Conservation (phyloP, 129 eudicot species). For the Saussurea involucrata region DNA sequence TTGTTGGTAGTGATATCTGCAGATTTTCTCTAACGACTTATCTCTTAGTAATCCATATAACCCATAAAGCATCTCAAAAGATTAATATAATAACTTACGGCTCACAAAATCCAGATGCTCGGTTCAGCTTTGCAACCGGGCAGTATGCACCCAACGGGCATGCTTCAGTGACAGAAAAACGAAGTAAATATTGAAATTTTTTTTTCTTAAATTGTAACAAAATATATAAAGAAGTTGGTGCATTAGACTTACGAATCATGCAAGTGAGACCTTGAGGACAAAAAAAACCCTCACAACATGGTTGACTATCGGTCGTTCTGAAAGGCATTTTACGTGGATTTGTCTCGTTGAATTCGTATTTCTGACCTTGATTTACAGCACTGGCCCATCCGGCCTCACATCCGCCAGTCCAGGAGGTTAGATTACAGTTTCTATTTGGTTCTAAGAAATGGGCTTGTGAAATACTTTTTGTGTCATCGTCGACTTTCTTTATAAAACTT, state of each 20-base stretch:
- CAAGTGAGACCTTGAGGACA: slow-evolving; percentile 92
- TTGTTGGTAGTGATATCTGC: slow-evolving; percentile 76
- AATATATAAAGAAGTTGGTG: background rate
- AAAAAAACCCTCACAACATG: slow-evolving; percentile 87
- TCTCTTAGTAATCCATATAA: slow-evolving; percentile 37
- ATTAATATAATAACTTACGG: slow-evolving; percentile 68
- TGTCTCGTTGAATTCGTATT: slow-evolving; percentile 49
- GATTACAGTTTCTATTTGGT: slow-evolving; percentile 80
- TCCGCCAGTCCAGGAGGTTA: slow-evolving; percentile 65
- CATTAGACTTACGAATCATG: slow-evolving; percentile 85
- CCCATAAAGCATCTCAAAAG: background rate
- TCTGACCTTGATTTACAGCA: slow-evolving; percentile 31
- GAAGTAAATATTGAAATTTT: background rate
- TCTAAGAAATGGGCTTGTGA: slow-evolving; percentile 47
- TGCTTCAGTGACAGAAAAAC: slow-evolving; percentile 44
- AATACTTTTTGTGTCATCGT: slow-evolving; percentile 11
- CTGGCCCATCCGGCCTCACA: slow-evolving; percentile 93
- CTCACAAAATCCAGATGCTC: slow-evolving; percentile 60
- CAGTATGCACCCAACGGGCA: slow-evolving; percentile 90
- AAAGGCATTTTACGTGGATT: slow-evolving; percentile 50
- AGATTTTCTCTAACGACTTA: slow-evolving; percentile 31
- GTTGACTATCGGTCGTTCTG: slow-evolving; percentile 50
- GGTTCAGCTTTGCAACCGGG: slow-evolving; percentile 60
- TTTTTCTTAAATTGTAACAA: background rate
- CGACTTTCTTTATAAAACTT: slow-evolving; percentile 44